Base-by-base conservation (phyloP, 352 stramenopile genomes). In the Phytophthora constricta region DNA sequence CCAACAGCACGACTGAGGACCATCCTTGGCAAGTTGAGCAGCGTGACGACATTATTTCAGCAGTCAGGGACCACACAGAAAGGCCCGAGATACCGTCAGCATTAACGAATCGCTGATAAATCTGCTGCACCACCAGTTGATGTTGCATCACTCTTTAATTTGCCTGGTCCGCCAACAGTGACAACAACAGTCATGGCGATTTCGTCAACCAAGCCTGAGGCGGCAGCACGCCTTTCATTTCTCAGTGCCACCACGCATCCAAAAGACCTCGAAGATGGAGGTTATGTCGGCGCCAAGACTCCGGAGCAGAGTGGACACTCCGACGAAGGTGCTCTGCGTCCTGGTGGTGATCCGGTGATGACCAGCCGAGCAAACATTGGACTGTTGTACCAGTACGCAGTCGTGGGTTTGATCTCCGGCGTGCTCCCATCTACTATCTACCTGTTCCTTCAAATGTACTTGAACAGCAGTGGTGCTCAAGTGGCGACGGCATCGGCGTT, bases 391-490 rank as follows among this genome's bases (percentile, higher is more conserved):
- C 72, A 84, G 47, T 84, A 84, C 49, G 70, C 72, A 7, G 66
- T 66, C 23, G 76, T 84, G 26, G 76, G 76, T 9, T 62, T 84
- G 22, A 58, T 84, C 49, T 77, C 79, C 22, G 76, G 76, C 19
- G 65, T 74, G 19, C 51, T 80, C 2, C 72, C 76, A 4, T 72
- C 56, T 31, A 73, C 73, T 8, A 68, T 73, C 28, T 82, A 79
- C 56, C 76, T 66, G 17, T 74, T 84, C 42, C 64, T 87, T 50
- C 70, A 77, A 45, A 63, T 71, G 57, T 84, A 85, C 50, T 56
- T 84, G n/a, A 79, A 78, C 25, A 56, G 73, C 26, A 70, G 65
- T 19, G 76, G 75, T 23, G 65, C 66, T 34, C 60, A 76, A 56
- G 72, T 70, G 27, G 79, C 79, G 9, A 74, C 77, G 10, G 70